Evolutionary conservation across 140 eudicot genomes (phyloP).

Genomic region (Stevia rebaudiana): DNA sequence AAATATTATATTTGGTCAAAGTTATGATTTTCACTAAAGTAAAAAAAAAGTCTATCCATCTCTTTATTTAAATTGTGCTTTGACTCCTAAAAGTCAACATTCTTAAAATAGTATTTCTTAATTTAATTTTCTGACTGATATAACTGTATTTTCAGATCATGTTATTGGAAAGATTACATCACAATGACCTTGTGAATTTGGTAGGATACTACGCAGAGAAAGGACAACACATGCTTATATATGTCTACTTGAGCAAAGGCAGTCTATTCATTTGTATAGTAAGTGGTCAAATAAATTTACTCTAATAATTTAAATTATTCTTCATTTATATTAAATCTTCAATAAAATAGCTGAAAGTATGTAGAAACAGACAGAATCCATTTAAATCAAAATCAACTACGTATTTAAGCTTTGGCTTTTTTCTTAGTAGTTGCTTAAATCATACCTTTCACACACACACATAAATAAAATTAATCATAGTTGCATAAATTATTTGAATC

Average conservation of each 20-base stretch:
- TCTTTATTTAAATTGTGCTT: too few species aligned
- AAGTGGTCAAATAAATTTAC: constrained; percentile 23
- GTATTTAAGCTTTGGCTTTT: too few species aligned
- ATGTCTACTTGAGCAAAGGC: constrained; percentile 93
- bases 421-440: too few species aligned
- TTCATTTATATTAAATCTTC: constrained; percentile 1
- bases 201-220: constrained; percentile 94
- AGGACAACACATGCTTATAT: constrained; percentile 88
- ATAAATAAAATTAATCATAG: too few species aligned
- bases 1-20: too few species aligned
- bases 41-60: too few species aligned
- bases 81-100: too few species aligned
- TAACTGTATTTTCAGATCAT: constrained; percentile 44
- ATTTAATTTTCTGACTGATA: background rate
- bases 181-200: constrained; percentile 93
- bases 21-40: too few species aligned
- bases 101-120: too few species aligned
- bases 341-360: background rate
- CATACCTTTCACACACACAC: too few species aligned
- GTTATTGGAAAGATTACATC: constrained; percentile 91
- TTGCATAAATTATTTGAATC: too few species aligned
- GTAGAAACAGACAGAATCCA: background rate
- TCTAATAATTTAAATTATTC: background rate
- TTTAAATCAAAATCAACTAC: too few species aligned
- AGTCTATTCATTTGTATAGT: constrained; percentile 81